phyloP scores from a whole-genome alignment of 768 basidiomycete species.

The Tricholoma hemisulphureum region DNA sequence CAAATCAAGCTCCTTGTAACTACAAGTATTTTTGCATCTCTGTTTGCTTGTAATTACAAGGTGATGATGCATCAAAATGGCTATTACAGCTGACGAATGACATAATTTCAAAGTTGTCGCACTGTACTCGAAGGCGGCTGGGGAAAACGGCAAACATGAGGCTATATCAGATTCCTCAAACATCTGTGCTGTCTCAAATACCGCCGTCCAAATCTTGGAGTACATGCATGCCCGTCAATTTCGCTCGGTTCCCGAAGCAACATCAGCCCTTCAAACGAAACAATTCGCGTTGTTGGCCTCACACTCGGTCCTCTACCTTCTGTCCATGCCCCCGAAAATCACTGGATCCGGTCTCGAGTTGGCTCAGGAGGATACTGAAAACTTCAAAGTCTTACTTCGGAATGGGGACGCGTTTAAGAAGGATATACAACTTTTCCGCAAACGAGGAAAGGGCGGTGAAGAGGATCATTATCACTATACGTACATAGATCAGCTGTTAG shows the following conservation, averaged over 20 bases:
- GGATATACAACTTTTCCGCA: background rate
- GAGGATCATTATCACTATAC: background rate
- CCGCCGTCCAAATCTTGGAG: constrained; percentile 15
- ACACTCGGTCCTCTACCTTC: background rate
- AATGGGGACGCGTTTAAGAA: background rate
- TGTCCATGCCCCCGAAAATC: background rate
- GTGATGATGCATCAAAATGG: too few relatives aligned
- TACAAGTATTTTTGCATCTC: too few relatives aligned
- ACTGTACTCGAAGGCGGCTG: constrained; percentile 25
- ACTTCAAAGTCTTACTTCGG: background rate
- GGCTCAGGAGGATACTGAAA: background rate
- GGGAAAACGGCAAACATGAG: constrained; percentile 26
- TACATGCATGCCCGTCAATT: background rate
- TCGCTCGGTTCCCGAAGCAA: background rate
- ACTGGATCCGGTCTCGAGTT: background rate
- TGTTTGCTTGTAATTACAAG: too few relatives aligned
- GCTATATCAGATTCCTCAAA: constrained; percentile 15
- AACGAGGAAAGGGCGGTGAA: background rate
- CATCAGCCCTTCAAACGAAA: background rate
- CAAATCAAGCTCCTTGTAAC: too few relatives aligned
- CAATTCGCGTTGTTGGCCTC: background rate
- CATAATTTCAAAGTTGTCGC: constrained; percentile 11
- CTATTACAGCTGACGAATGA: too few relatives aligned
- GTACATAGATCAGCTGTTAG: too few relatives aligned
- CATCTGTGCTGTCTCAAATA: constrained; percentile 24